These are phyloP conservation scores for Clonostachys solani DNA, from an alignment of 2,329 filamentous ascomycete genomes.

Conservation along the genomic window DNA sequence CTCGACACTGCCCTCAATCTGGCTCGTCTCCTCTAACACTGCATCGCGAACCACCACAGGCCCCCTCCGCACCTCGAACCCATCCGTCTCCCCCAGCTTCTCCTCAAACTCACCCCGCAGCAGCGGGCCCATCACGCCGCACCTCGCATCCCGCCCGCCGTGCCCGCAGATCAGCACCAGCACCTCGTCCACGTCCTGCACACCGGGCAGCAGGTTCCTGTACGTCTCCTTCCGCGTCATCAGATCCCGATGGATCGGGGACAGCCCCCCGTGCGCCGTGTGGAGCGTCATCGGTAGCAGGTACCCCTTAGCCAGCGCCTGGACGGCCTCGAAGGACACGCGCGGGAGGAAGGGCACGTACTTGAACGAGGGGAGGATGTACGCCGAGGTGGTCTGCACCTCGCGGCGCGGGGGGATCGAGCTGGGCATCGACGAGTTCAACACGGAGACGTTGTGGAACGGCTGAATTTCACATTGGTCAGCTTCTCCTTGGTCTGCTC, in stretches of 20 bases:
- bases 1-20: slow-evolving; percentile 9
- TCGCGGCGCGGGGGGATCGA: slow-evolving; percentile 36
- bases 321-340: slow-evolving; percentile 48
- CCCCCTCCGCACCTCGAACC: slow-evolving; percentile 41
- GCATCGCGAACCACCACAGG: slow-evolving; percentile 32
- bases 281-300: slow-evolving; percentile 62
- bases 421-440: slow-evolving; percentile 71
- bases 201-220: slow-evolving; percentile 46
- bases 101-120: slow-evolving; percentile 66
- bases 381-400: slow-evolving; percentile 57
- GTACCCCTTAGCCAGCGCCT: slow-evolving; percentile 60
- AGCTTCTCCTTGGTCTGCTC: neutral
- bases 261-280: slow-evolving; percentile 53
- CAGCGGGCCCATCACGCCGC: slow-evolving; percentile 74
- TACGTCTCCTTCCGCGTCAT: slow-evolving; percentile 46
- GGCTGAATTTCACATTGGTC: slow-evolving; percentile 47
- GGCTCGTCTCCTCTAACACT: slow-evolving; percentile 11
- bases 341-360: slow-evolving; percentile 71
- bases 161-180: slow-evolving; percentile 89
- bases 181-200: slow-evolving; percentile 61
- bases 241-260: slow-evolving; percentile 51
- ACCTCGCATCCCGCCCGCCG: slow-evolving; percentile 74
- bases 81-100: slow-evolving; percentile 41
- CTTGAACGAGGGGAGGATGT: slow-evolving; percentile 80
- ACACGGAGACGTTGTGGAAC: slow-evolving; percentile 74